Percentiles rank a stretch among this genome's conserved stretches.
Evolutionary conservation across 129 eudicot species (phyloP).

Genomic region (Arctium lappa): DNA sequence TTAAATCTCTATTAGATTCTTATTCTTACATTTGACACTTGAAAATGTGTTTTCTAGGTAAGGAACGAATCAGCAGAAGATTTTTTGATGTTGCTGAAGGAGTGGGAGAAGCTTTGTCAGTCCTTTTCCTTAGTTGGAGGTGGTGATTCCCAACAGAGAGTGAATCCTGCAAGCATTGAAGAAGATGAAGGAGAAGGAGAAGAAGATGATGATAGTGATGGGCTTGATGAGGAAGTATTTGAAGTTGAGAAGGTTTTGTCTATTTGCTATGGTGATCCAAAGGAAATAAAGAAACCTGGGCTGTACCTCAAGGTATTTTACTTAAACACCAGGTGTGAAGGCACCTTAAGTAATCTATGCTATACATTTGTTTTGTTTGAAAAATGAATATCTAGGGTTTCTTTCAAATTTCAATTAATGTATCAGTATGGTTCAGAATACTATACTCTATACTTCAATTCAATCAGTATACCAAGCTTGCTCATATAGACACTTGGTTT

Average conservation of each 20-base stretch:
- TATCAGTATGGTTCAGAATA: no score
- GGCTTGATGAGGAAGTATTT: slow-evolving; percentile 45
- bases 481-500: no score
- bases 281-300: slow-evolving; percentile 23
- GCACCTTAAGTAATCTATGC: no score
- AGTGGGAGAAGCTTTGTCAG: slow-evolving; percentile 68
- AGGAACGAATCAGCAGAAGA: slow-evolving; percentile 68
- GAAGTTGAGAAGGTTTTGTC: slow-evolving; percentile 60
- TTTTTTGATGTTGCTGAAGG: slow-evolving; percentile 47
- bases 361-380: neutral
- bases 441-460: no score
- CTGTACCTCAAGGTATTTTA: slow-evolving; percentile 70
- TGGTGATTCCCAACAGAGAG: slow-evolving; percentile 8
- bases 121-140: slow-evolving; percentile 21
- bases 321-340: no score
- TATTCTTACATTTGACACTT: neutral
- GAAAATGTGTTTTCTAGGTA: slow-evolving; percentile 32
- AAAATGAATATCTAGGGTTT: neutral
- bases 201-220: slow-evolving; percentile 31
- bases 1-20: neutral
- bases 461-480: no score
- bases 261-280: slow-evolving; percentile 77
- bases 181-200: slow-evolving; percentile 28
- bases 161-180: neutral
- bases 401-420: no score